Evolutionary conservation across 1,284 basidiomycete species (phyloP).

Genomic region (Trametes pubescens): DNA sequence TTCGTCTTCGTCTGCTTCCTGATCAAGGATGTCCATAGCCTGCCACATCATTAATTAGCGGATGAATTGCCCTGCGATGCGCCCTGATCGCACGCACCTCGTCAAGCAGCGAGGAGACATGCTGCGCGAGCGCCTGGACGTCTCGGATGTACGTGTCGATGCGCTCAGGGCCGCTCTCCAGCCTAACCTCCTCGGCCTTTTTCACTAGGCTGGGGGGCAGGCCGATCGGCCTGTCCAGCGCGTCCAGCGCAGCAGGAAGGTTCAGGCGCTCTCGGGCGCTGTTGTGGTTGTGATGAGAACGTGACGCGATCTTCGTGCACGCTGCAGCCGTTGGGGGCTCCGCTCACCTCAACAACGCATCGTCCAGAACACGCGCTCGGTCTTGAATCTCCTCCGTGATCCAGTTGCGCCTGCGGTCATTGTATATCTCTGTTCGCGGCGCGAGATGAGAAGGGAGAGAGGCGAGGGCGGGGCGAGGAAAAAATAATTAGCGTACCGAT

Average conservation of each 20-base stretch:
- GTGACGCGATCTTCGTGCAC: background rate
- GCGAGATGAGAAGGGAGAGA: background rate
- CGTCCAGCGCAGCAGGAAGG: constrained; percentile 89
- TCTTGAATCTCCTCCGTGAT: constrained; percentile 75
- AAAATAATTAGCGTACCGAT: constrained; percentile 67
- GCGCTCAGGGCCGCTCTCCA: constrained; percentile 77
- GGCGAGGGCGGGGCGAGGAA: constrained; percentile 1
- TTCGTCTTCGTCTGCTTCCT: constrained; percentile 91
- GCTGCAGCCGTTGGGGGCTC: background rate
- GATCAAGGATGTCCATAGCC: constrained; percentile 89
- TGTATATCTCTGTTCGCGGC: constrained; percentile 76
- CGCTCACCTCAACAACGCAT: constrained; percentile 67
- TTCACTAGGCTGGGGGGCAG: constrained; percentile 88
- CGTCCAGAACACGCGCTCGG: constrained; percentile 73
- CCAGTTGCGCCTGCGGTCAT: constrained; percentile 81
- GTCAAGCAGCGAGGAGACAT: constrained; percentile 72
- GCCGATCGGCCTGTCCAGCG: constrained; percentile 86
- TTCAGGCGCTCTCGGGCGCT: constrained; percentile 80
- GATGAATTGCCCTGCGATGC: background rate
- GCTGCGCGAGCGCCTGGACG: constrained; percentile 72
- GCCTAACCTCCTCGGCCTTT: constrained; percentile 87
- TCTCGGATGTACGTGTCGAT: constrained; percentile 81
- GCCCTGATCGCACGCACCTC: constrained; percentile 60
- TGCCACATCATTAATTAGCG: constrained; percentile 43
- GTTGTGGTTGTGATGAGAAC: constrained; percentile 2